Conservation (phyloP, 257 asterid species). For the Solanum commersonii region DNA sequence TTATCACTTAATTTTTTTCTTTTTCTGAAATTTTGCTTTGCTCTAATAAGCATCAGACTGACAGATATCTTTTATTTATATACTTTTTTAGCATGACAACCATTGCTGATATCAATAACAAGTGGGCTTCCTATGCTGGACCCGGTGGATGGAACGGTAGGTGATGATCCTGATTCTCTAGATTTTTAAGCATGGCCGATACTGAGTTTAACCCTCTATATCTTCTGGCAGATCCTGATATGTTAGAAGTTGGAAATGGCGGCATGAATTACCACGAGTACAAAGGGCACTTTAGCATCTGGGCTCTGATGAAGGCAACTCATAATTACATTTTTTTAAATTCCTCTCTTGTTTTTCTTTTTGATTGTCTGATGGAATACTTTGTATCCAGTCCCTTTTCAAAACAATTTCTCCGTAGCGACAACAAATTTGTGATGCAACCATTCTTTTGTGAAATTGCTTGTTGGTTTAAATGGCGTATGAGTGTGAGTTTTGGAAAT, state of each 20-base stretch:
- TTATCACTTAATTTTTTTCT: neutral
- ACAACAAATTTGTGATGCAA: neutral
- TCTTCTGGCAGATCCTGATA: conserved; percentile 76
- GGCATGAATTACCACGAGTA: conserved; percentile 86
- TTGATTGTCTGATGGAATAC: neutral
- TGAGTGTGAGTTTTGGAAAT: neutral
- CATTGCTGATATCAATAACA: conserved; percentile 82
- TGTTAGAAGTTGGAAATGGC: conserved; percentile 97
- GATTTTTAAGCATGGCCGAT: neutral
- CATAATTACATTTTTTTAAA: neutral
- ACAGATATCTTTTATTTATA: neutral
- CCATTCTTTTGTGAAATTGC: neutral
- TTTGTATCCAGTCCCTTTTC: neutral
- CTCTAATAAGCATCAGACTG: neutral
- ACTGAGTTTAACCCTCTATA: neutral
- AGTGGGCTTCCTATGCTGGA: conserved; percentile 98
- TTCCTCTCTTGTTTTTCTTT: neutral
- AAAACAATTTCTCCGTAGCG: neutral
- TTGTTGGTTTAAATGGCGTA: neutral
- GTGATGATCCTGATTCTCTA: conserved; percentile 1
- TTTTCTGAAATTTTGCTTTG: neutral
- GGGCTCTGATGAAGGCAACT: conserved; percentile 95
- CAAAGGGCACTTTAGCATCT: conserved; percentile 89
- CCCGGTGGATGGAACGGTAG: conserved; percentile 99
- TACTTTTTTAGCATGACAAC: conserved; percentile 67